Evolutionary conservation across 257 asterid genomes (phyloP), one percentile per base, ranked within the genome.

Genomic region (Mentha longifolia): DNA sequence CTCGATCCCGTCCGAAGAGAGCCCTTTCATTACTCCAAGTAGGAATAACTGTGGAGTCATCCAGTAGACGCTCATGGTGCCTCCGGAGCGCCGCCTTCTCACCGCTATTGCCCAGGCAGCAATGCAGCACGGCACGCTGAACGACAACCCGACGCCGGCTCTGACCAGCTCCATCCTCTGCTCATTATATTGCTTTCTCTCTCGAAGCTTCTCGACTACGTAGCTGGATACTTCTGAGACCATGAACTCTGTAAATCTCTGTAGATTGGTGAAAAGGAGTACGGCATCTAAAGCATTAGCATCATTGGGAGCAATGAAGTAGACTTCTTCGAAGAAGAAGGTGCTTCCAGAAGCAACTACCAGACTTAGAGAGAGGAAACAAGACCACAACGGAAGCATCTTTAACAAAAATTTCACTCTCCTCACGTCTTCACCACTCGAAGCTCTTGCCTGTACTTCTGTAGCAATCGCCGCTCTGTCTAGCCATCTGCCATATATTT

Each of bases 21-120:
- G 30, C 1, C 65, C 74, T 20, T 22, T 14, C 81, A 72, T 71
- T 0, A 66, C 3, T 22, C 74, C 77, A 30, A 72, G 12, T 9
- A 72, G 20, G 12, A 71, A 1, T 17, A 22, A 77, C 54, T 66
- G 77, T 1, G 74, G 81, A 4, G 46, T 17, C 31, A 77, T 17
- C 22, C 16, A 6, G 17, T 45, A 66, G 2, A 28, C 43, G 5
- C 28, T 65, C 57, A 28, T 65, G 3, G 7, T 7, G 3, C 14
- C 7, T 46, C 52, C n/a, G 12, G 45, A 39, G 5, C 33, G 33
- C 19, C n/a, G n/a, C 15, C 35, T 6, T n/a, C 56, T 16, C 22
- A 5, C 8, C 3, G 31, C 8, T 1, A 7, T 28, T 7, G 16
- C 15, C 43, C 61, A 28, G 4, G 71, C 71, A 0, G 71, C 12